Evolutionary conservation across 495 filamentous ascomycete species (phyloP).

Genomic region (Trypethelium eluteriae): DNA sequence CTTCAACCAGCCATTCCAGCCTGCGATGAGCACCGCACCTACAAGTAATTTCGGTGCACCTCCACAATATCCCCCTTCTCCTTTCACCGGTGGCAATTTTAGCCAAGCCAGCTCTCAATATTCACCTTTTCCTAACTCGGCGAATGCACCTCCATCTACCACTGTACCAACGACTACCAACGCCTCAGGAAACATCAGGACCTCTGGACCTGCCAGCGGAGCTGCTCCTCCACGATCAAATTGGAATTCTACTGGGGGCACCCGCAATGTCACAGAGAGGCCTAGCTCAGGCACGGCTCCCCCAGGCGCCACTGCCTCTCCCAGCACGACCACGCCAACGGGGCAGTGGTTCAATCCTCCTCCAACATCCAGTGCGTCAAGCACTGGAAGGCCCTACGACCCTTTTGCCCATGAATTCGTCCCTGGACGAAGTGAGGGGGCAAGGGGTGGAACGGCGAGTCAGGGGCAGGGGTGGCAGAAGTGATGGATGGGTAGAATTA

Average conservation of each 20-base stretch:
- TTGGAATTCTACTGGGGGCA: background rate
- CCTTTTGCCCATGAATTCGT: background rate
- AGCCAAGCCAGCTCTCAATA: constrained; percentile 1
- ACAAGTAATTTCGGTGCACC: background rate
- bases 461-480: background rate
- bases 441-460: background rate
- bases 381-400: background rate
- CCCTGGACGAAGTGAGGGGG: background rate
- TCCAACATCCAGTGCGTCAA: background rate
- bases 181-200: background rate
- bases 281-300: background rate
- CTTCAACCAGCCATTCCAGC: background rate
- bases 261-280: background rate
- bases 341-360: constrained; percentile 7
- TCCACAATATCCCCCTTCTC: background rate
- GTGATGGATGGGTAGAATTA: background rate
- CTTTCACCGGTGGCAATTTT: background rate
- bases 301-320: background rate
- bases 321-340: background rate
- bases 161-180: background rate
- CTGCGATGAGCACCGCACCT: background rate
- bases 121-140: background rate
- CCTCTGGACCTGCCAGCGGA: background rate
- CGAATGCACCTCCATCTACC: background rate
- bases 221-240: background rate